Conservation (phyloP, 305 asterid genomes). For the Ilex paraguariensis region DNA sequence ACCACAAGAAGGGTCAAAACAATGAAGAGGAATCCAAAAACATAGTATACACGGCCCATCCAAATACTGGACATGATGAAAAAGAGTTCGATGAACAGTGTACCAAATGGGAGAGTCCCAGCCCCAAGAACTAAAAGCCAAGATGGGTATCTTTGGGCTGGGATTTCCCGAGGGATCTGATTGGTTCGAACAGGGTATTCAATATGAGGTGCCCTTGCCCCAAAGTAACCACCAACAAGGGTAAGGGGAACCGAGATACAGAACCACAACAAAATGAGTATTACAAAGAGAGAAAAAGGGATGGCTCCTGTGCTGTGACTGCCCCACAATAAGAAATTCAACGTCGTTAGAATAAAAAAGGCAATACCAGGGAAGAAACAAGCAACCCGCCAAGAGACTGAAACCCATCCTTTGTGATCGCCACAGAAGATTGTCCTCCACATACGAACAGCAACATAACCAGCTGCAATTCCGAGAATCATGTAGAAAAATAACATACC, state of each 20-base stretch:
- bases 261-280: conserved; percentile 61
- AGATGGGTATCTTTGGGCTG: conserved; percentile 62
- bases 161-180: conserved; percentile 72
- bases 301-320: conserved; percentile 78
- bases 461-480: conserved; percentile 67
- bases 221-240: conserved; percentile 58
- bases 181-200: conserved; percentile 63
- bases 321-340: conserved; percentile 68
- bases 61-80: conserved; percentile 67
- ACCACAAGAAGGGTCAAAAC: conserved; percentile 57
- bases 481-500: conserved; percentile 69
- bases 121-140: conserved; percentile 75
- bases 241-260: conserved; percentile 72
- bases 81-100: conserved; percentile 69
- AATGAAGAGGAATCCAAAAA: conserved; percentile 60
- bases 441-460: conserved; percentile 62
- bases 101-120: conserved; percentile 77
- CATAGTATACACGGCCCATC: conserved; percentile 78
- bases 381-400: conserved; percentile 56
- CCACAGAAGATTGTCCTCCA: conserved; percentile 59
- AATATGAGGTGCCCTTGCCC: conserved; percentile 57
- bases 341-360: conserved; percentile 45
- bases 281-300: conserved; percentile 49
- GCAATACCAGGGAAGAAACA: conserved; percentile 69
- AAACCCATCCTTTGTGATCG: conserved; percentile 54